These are phyloP conservation scores for Limonium bicolor DNA, from an alignment of 148 eudicot species.

Conservation along the genomic window DNA sequence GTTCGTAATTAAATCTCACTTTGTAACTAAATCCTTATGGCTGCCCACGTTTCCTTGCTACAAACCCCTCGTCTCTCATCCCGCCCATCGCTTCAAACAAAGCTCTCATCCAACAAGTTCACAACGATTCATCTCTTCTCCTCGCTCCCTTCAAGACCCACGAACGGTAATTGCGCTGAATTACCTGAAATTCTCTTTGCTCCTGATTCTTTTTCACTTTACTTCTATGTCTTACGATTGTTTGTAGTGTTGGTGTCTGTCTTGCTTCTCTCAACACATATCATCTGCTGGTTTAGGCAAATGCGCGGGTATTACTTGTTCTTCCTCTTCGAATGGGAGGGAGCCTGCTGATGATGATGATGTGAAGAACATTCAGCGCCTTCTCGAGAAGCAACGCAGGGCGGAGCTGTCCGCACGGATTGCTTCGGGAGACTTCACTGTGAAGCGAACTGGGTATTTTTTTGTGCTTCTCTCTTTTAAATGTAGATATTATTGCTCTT, in stretches of 20 bases:
- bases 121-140: neutral
- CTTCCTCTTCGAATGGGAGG: slow-evolving; percentile 39
- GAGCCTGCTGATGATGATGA: slow-evolving; percentile 28
- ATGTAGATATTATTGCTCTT: too few relatives aligned
- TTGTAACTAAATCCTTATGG: slow-evolving; percentile 16
- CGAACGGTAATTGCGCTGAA: slow-evolving; percentile 2
- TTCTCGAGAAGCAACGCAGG: slow-evolving; percentile 43
- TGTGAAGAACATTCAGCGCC: slow-evolving; percentile 29
- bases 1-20: neutral
- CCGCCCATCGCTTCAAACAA: slow-evolving; percentile 11
- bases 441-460: slow-evolving; percentile 48
- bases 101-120: slow-evolving; percentile 4
- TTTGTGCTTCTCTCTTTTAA: neutral
- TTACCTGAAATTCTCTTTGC: neutral
- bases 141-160: slow-evolving; percentile 6
- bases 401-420: slow-evolving; percentile 72
- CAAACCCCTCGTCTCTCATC: slow-evolving; percentile 19
- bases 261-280: neutral
- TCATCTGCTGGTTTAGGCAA: slow-evolving; percentile 8
- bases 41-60: slow-evolving; percentile 34
- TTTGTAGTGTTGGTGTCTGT: neutral
- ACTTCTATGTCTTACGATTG: slow-evolving; percentile 5
- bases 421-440: slow-evolving; percentile 89
- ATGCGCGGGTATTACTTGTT: slow-evolving; percentile 30
- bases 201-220: slow-evolving; percentile 3